Base-by-base conservation (phyloP, 768 basidiomycete genomes). In the Tulasnella sp. region DNA sequence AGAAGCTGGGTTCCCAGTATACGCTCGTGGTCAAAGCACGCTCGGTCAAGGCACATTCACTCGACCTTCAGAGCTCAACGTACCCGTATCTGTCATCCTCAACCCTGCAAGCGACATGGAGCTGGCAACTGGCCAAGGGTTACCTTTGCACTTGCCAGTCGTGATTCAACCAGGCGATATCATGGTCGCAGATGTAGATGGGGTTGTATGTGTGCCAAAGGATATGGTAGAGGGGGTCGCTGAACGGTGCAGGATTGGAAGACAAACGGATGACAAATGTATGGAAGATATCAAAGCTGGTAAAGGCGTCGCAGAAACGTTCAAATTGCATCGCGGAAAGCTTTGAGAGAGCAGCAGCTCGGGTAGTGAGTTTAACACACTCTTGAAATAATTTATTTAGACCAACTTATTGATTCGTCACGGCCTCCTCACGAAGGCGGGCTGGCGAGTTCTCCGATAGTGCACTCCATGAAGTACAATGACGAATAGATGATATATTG, bases 141-240 rank as follows among this genome's bases (percentile, higher is more conserved):
- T 86, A 65, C 78, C 81, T 67, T 66, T 26, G 60, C 34, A 38
- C 15, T 5, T 5, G 34, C 34, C 65, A 2, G 63, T 79, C 0
- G 76, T 66, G 2, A 77, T 95, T 4, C 68, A 79, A 17, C 85
- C 92, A 1, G 86, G 84, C 1, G 92, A 94, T 69, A 80, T 84
- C 77, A 78, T 95, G 50, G 69, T 93, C n/a, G 90, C 83, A 24
- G 93, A 96, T 70, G 78, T 82, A 59, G 88, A 96, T 68, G 92
- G 94, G 1, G 88, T 94, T 1, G 88, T 97, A 2, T 88, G 83
- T 65, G 79, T 95, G 26, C 84, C 89, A 1, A 71, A 68, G 32
- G 73, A 70, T 2, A 64, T 83, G 48, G 76, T 81, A 34, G 72
- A 71, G 17, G 68, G 78, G 59, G 88, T 89, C 0, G 64, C 82